A percentile compares a stretch with the other conserved stretches of the same genome.
Evolutionary conservation across 768 basidiomycete species (phyloP).

Genomic region (Agaricus subrufescens): DNA sequence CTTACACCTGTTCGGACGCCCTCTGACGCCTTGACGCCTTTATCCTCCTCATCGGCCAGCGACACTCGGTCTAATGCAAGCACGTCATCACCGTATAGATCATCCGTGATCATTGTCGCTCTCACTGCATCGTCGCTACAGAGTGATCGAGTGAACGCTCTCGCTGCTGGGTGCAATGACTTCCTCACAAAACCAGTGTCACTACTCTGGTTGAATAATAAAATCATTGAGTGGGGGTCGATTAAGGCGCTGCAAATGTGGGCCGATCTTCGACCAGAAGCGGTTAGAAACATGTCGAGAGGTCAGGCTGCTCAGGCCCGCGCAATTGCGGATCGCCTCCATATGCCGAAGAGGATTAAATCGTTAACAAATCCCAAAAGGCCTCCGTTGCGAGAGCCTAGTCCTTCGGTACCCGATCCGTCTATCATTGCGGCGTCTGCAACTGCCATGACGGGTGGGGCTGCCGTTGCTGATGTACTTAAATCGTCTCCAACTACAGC

Average conservation of each 20-base stretch:
- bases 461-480: neutral
- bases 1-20: conserved; percentile 68
- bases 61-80: conserved; percentile 34
- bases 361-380: conserved; percentile 23
- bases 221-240: conserved; percentile 99
- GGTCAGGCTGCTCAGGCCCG: conserved; percentile 37
- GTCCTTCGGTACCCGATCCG: conserved; percentile 19
- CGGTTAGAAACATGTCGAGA: conserved; percentile 30
- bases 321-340: conserved; percentile 41
- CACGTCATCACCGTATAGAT: conserved; percentile 67
- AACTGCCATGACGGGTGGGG: neutral
- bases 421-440: conserved; percentile 17
- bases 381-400: conserved; percentile 17
- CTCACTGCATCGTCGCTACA: conserved; percentile 95
- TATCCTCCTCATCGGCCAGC: conserved; percentile 18
- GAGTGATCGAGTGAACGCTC: conserved; percentile 92
- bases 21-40: conserved; percentile 40
- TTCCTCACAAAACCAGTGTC: conserved; percentile 98
- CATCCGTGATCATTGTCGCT: conserved; percentile 98
- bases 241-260: conserved; percentile 94
- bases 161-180: conserved; percentile 98
- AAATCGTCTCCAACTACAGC: neutral
- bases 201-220: conserved; percentile 91
- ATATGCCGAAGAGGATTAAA: conserved; percentile 33
- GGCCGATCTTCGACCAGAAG: conserved; percentile 73